phyloP scores from a whole-genome alignment of 805 yeast species.

The Wickerhamiella azymoides region DNA sequence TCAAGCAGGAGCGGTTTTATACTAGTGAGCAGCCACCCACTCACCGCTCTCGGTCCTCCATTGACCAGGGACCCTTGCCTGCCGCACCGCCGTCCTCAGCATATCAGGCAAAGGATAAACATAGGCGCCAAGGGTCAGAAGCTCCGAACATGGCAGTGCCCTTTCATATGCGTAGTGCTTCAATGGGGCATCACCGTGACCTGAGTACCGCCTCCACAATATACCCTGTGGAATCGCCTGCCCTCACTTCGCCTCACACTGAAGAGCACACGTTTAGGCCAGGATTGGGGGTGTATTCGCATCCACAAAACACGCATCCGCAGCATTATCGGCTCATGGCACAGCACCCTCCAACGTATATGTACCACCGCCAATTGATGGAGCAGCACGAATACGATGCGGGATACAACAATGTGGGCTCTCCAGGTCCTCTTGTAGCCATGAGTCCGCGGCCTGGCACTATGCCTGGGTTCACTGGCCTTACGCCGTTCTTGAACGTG shows the following conservation, averaged over 20 bases:
- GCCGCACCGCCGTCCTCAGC: too few relatives aligned
- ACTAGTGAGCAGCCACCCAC: neutral
- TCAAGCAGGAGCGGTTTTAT: neutral
- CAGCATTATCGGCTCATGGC: too few relatives aligned
- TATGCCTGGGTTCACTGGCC: neutral
- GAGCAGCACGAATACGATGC: neutral
- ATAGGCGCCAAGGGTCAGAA: conserved; percentile 1
- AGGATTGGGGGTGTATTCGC: neutral
- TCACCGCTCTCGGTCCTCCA: neutral
- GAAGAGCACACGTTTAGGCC: neutral
- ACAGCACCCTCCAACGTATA: neutral
- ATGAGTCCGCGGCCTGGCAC: neutral
- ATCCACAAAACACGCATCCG: neutral
- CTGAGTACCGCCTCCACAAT: neutral
- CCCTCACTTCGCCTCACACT: neutral
- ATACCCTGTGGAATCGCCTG: neutral
- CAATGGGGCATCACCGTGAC: neutral
- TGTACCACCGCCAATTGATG: neutral
- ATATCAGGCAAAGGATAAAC: neutral
- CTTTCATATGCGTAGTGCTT: conserved; percentile 2
- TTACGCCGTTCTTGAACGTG: conserved; percentile 1
- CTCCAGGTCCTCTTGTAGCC: conserved; percentile 3
- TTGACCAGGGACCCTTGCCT: neutral
- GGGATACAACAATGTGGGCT: neutral
- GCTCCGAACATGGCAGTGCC: neutral